phyloP scores from a whole-genome alignment of 345 rosid genomes.

The Syzygium aromaticum region DNA sequence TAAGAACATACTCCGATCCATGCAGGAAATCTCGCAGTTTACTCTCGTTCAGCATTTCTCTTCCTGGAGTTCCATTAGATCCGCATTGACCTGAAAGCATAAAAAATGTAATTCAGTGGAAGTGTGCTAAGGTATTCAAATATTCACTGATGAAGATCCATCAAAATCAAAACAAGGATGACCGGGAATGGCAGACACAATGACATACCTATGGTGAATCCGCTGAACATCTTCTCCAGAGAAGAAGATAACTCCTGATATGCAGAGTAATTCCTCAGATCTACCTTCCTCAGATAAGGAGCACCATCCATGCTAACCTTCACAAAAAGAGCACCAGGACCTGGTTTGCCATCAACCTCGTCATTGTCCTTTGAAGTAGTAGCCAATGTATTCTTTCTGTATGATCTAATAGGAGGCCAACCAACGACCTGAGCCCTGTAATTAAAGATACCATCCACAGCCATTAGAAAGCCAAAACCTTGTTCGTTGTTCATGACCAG shows the following conservation, averaged over 20 bases:
- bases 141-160: neutral
- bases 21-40: slow-evolving; percentile 69
- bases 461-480: neutral
- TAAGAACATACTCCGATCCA: slow-evolving; percentile 85
- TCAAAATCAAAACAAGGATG: neutral
- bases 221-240: slow-evolving; percentile 91
- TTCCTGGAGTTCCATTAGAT: slow-evolving; percentile 47
- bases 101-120: neutral
- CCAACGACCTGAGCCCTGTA: slow-evolving; percentile 89
- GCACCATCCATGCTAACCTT: slow-evolving; percentile 99
- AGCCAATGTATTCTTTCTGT: slow-evolving; percentile 67
- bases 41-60: slow-evolving; percentile 60
- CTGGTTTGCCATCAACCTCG: slow-evolving; percentile 84
- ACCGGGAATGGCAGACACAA: slow-evolving; percentile 3
- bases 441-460: slow-evolving; percentile 4
- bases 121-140: neutral
- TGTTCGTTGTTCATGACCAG: neutral
- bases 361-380: slow-evolving; percentile 64
- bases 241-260: slow-evolving; percentile 71
- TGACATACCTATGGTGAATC: slow-evolving; percentile 73
- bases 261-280: slow-evolving; percentile 56
- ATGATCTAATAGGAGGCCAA: slow-evolving; percentile 90
- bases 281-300: slow-evolving; percentile 87
- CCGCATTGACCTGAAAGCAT: slow-evolving; percentile 65
- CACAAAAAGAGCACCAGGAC: slow-evolving; percentile 60